phyloP scores from a whole-genome alignment of 495 filamentous ascomycete genomes.

The Penicillium simplicissimum region DNA sequence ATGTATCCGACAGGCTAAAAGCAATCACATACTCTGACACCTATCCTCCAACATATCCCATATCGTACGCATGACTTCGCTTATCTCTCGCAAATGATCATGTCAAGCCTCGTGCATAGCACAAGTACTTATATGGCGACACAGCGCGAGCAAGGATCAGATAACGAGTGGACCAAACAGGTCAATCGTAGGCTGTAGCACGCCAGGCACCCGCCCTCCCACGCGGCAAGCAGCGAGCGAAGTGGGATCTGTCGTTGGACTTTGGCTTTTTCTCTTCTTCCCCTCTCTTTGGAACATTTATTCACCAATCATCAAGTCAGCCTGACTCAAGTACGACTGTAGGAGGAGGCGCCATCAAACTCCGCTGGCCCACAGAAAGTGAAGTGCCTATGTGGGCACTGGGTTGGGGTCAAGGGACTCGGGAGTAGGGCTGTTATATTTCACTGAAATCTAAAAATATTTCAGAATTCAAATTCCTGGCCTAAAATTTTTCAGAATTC shows the following conservation, averaged over 20 bases:
- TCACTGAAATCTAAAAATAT: too few species aligned
- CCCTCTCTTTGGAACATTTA: not conserved
- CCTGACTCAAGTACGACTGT: too few species aligned
- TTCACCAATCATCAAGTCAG: too few species aligned
- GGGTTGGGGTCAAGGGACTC: not conserved
- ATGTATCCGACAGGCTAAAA: not conserved
- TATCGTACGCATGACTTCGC: not conserved
- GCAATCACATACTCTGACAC: not conserved
- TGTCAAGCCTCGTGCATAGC: not conserved
- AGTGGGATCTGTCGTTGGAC: not conserved
- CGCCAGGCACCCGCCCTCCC: slow-evolving; percentile 1
- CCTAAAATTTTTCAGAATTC: too few species aligned
- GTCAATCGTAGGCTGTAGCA: slow-evolving; percentile 12
- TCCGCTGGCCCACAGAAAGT: not conserved
- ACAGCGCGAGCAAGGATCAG: slow-evolving; percentile 1
- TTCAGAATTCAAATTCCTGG: too few species aligned
- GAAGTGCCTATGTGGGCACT: not conserved
- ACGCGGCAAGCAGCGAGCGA: not conserved
- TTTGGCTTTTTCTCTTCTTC: not conserved
- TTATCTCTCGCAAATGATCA: not conserved
- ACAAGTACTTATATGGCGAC: not conserved
- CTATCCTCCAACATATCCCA: not conserved
- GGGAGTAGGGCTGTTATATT: too few species aligned
- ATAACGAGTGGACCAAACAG: slow-evolving; percentile 11
- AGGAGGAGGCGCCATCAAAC: not conserved